Base-by-base conservation (phyloP, 306 rosid genomes). In the Pyrus pyrifolia region DNA sequence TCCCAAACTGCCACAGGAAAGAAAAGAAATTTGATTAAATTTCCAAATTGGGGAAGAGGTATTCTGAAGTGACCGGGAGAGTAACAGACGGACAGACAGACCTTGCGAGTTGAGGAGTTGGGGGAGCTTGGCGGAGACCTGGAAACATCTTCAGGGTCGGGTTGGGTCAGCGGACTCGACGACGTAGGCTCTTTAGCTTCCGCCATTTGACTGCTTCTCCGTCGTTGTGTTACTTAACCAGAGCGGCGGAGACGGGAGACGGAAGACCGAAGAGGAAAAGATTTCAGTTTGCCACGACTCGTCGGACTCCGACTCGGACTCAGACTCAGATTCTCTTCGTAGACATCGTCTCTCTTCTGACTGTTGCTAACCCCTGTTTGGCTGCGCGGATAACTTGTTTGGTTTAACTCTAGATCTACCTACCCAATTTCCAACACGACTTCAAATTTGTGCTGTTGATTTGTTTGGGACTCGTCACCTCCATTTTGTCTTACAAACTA, bases 31-130 rank as follows among this genome's bases (percentile, higher is more conserved):
- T 57, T 11, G 72, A 78, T 59, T 42, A 7, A 55, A 51, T 18
- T 67, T 3, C 46, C 49, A 19, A 40, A 40, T 17, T 31, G n/a
- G 38, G 51, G 61, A 42, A 38, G 44, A 72, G 27, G 19, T 30
- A 8, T 64, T 30, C 45, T 49, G 4, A 11, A 58, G 61, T 52
- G 25, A 53, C 21, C 42, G 68, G 53, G 52, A 64, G 72, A 66
- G 71, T 18, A 19, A 61, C 4, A 3, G 67, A 61, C 11, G 10
- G 59, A 74, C 58, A 57, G 61, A 55, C 72, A 5, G 7, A 93
- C 98, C 98, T 88, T 86, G 78, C 96, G 97, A 76, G 98, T 93
- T 72, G 96, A 87, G 30, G 93, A 91, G 76, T 87, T 90, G 51
- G 97, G 93, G 42, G 93, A 93, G 60, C 62, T 31, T 3, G 97